Conservation (phyloP, 2,329 filamentous ascomycete genomes). For the Fusarium sp. region DNA sequence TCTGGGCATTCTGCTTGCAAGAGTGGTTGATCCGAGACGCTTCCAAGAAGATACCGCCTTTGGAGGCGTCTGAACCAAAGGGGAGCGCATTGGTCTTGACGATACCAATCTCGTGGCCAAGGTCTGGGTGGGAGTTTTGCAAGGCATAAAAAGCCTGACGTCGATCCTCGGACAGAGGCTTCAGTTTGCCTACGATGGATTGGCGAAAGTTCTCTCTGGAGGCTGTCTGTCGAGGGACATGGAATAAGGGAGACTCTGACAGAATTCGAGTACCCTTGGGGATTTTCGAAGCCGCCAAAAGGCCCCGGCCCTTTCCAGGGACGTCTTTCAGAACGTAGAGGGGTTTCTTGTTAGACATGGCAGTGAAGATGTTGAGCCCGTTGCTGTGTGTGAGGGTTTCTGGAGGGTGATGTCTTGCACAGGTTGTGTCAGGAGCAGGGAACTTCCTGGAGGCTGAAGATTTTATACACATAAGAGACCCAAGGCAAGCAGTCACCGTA, state of each 20-base stretch:
- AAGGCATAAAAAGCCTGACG: constrained; percentile 10
- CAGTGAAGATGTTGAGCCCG: not conserved
- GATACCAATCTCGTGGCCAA: constrained; percentile 6
- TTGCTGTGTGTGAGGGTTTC: not conserved
- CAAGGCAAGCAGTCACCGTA: too few species aligned
- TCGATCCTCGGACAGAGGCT: not conserved
- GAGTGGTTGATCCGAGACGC: constrained; percentile 47
- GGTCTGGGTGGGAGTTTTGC: not conserved
- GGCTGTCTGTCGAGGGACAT: not conserved
- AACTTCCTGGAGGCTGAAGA: constrained; percentile 10
- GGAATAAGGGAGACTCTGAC: constrained; percentile 10
- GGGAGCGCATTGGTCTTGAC: constrained; percentile 20
- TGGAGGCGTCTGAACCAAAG: not conserved
- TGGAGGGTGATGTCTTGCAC: not conserved
- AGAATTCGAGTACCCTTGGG: constrained; percentile 29
- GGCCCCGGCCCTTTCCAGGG: constrained; percentile 24
- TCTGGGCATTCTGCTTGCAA: constrained; percentile 43
- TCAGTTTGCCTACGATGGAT: not conserved
- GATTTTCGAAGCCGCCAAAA: constrained; percentile 21
- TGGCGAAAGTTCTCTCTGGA: not conserved
- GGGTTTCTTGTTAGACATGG: not conserved
- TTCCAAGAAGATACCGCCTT: constrained; percentile 35
- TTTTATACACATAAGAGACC: too few species aligned
- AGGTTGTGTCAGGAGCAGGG: not conserved
- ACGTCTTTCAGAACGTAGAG: constrained; percentile 5